Conservation (phyloP, 2,329 filamentous ascomycete species). For the Trichoderma semiorbis region DNA sequence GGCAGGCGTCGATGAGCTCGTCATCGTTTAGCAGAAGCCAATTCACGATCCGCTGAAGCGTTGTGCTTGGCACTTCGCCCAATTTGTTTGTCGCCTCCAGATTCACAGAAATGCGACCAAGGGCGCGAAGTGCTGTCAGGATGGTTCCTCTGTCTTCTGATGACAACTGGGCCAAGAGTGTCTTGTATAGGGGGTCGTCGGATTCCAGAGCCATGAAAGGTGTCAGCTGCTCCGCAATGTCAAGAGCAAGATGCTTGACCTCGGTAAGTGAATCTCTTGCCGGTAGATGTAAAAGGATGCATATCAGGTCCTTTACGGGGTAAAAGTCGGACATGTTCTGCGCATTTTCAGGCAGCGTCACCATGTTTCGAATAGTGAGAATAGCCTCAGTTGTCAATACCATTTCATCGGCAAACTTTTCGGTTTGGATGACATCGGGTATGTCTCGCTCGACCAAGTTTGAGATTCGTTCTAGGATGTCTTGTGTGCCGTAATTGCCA, state of each 20-base stretch:
- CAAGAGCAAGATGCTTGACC: constrained; percentile 84
- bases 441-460: constrained; percentile 57
- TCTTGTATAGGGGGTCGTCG: constrained; percentile 74
- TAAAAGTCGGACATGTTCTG: constrained; percentile 72
- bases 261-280: constrained; percentile 70
- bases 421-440: constrained; percentile 68
- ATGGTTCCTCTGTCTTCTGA: constrained; percentile 79
- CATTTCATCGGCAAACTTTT: constrained; percentile 66
- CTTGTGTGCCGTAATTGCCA: constrained; percentile 48
- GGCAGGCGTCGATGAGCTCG: constrained; percentile 78
- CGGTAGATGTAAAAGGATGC: constrained; percentile 77
- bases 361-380: constrained; percentile 90
- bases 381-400: constrained; percentile 80
- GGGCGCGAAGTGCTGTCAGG: constrained; percentile 72
- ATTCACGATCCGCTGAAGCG: constrained; percentile 65
- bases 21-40: constrained; percentile 84
- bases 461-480: constrained; percentile 64
- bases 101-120: constrained; percentile 86
- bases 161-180: constrained; percentile 61
- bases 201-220: constrained; percentile 71
- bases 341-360: constrained; percentile 87
- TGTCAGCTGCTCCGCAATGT: constrained; percentile 87
- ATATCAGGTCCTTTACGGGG: constrained; percentile 75
- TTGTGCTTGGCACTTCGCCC: constrained; percentile 61
- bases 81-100: constrained; percentile 75